Base-by-base conservation (phyloP, 441 rosid genomes). In the Arabidopsis hybrid region DNA sequence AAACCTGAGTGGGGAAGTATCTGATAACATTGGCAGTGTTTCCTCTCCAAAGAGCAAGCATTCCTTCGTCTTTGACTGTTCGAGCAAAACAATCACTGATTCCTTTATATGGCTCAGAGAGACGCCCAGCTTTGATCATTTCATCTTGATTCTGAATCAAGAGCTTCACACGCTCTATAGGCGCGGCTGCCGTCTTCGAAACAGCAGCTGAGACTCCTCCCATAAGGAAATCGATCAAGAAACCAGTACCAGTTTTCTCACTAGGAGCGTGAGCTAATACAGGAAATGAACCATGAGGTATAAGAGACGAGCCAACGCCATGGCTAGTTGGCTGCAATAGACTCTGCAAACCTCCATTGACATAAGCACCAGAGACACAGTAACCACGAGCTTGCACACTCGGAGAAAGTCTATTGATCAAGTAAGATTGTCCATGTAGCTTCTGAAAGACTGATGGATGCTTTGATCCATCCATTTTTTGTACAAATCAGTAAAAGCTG, bases 151-250 rank as follows among this genome's bases (percentile, higher is more conserved):
- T 94, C 78, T 94, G 98, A 67, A 94, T 94, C 83, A 94, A 75
- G 47, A 94, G 91, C 72, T 94, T 94, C 67, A 94, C 96, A 40
- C 97, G 89, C 86, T 94, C 98, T 26, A 94, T 91, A 0, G 97
- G 98, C 17, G 99, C 99, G 47, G 97, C 97, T 11, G 97, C 97
- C 0, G 93, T 85, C 83, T 94, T 91, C n/a, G 97, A 94, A 66
- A 90, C 93, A 79, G 97, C 96, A 7, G 95, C 97, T 38, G 98
- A 94, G 39, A 91, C 96, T 73, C 98, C 97, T 71, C 97, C 98
- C 98, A 92, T 90, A 49, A 94, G 92, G 70, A 94, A 94, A 80
- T 90, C 99, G 36, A 87, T 67, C 68, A 86, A 0, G 82, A 94
- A 94, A 43, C 77, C 85, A 21, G 64, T 40, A 14, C 67, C 13